phyloP scores from a whole-genome alignment of 495 filamentous ascomycete genomes.

The Penicillium robsamsonii region DNA sequence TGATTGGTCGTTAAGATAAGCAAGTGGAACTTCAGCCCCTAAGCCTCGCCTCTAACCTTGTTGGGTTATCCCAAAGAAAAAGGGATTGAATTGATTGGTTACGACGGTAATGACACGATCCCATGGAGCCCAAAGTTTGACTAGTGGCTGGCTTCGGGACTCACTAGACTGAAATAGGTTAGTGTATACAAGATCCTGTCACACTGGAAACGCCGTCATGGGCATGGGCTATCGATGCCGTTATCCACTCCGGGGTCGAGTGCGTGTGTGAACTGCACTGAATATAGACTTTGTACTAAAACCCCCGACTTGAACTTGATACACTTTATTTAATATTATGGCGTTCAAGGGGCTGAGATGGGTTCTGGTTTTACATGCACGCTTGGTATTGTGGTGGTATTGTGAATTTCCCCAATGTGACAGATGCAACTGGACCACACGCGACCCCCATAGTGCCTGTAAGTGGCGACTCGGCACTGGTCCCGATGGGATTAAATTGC shows the following conservation, averaged over 20 bases:
- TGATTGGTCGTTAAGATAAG: constrained; percentile 31
- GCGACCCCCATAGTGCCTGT: not conserved
- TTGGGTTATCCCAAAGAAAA: constrained; percentile 17
- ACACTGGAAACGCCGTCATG: constrained; percentile 8
- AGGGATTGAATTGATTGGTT: constrained; percentile 12
- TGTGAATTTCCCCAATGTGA: not conserved
- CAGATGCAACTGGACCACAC: constrained; percentile 3
- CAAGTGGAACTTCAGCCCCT: constrained; percentile 25
- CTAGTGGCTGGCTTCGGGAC: constrained; percentile 12
- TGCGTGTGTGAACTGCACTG: constrained; percentile 15
- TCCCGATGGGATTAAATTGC: constrained; percentile 1
- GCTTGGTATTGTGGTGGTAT: constrained; percentile 10
- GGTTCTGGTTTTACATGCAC: constrained; percentile 6
- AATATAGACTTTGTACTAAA: not conserved
- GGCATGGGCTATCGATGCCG: constrained; percentile 4
- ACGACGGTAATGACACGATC: constrained; percentile 20
- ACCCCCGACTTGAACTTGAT: not conserved
- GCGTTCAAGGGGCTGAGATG: constrained; percentile 7
- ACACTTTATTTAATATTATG: not conserved
- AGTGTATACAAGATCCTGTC: constrained; percentile 15
- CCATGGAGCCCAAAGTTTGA: constrained; percentile 19
- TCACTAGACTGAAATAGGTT: constrained; percentile 18
- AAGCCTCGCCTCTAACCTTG: constrained; percentile 12
- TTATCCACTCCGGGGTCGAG: constrained; percentile 20
- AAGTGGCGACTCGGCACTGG: constrained; percentile 16